Conservation (phyloP, 2,329 filamentous ascomycete genomes). For the Exophiala oligosperma region DNA sequence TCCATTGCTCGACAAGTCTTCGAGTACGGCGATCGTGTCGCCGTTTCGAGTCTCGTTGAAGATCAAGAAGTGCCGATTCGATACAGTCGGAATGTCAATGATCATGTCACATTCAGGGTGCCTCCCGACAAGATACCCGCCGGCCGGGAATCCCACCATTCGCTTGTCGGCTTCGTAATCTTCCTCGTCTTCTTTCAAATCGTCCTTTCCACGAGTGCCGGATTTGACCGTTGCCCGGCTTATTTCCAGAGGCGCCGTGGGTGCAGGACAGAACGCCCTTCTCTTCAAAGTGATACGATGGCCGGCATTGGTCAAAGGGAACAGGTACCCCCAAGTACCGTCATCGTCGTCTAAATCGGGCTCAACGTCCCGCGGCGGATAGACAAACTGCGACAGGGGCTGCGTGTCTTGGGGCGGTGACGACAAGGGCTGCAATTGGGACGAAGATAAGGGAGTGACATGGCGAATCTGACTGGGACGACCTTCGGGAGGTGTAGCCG, state of each 20-base stretch:
- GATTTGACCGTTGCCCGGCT: constrained; percentile 40
- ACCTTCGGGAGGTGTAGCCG: constrained; percentile 67
- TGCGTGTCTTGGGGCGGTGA: constrained; percentile 76
- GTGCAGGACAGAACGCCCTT: constrained; percentile 67
- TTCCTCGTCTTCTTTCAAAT: constrained; percentile 54
- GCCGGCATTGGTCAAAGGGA: constrained; percentile 74
- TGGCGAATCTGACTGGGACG: constrained; percentile 55
- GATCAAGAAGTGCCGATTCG: constrained; percentile 68
- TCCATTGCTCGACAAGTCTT: constrained; percentile 93
- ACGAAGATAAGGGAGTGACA: constrained; percentile 48
- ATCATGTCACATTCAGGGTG: constrained; percentile 88
- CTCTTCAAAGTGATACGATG: constrained; percentile 73
- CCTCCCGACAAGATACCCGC: constrained; percentile 87
- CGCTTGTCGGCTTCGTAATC: constrained; percentile 63
- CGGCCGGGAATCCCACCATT: constrained; percentile 61
- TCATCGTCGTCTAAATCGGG: constrained; percentile 81
- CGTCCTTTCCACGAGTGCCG: constrained; percentile 48
- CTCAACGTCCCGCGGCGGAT: constrained; percentile 68
- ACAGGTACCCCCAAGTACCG: constrained; percentile 93
- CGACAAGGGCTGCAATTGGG: constrained; percentile 49
- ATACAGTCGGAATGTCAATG: constrained; percentile 76
- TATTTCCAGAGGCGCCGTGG: constrained; percentile 45
- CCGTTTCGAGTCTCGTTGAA: constrained; percentile 59
- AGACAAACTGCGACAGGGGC: constrained; percentile 76
- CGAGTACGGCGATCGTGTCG: constrained; percentile 69